phyloP scores from a whole-genome alignment of 306 rosid genomes.

The Prosopis cineraria region DNA sequence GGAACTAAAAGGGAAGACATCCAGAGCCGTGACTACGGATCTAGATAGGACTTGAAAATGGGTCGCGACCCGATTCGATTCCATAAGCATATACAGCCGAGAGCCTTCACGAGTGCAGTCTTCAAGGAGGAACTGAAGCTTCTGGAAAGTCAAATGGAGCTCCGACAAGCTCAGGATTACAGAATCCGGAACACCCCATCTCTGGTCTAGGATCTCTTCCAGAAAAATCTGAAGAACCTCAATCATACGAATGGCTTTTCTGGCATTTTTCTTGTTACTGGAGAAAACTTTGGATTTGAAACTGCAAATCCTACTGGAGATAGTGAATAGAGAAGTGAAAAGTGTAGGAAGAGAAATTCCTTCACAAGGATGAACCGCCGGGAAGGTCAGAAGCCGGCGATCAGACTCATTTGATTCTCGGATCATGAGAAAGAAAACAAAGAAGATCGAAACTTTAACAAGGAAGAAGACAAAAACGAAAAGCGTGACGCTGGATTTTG shows the following conservation, averaged over 20 bases:
- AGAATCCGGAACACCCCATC: constrained; percentile 37
- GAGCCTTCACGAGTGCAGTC: constrained; percentile 66
- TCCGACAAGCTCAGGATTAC: constrained; percentile 53
- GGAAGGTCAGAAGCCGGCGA: constrained; percentile 72
- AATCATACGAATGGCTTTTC: constrained; percentile 46
- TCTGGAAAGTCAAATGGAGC: constrained; percentile 74
- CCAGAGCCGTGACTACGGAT: constrained; percentile 61
- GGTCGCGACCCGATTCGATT: constrained; percentile 53
- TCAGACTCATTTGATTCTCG: constrained; percentile 34
- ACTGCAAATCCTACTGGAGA: constrained; percentile 43
- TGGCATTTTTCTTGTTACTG: constrained; percentile 55
- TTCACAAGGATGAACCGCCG: constrained; percentile 73
- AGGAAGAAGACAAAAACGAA: not conserved
- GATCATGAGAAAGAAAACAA: constrained; percentile 45
- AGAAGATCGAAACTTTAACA: not conserved
- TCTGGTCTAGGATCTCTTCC: constrained; percentile 45
- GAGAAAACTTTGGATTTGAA: constrained; percentile 44
- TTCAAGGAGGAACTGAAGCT: constrained; percentile 56
- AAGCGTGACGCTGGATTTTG: constrained; percentile 31
- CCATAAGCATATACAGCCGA: constrained; percentile 58
- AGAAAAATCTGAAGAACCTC: constrained; percentile 59
- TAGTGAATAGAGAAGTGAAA: constrained; percentile 45
- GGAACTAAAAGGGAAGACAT: constrained; percentile 48
- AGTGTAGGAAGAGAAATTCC: constrained; percentile 49
- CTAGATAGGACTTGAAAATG: constrained; percentile 53